Percentiles rank a stretch among this genome's conserved stretches.
These are phyloP conservation scores for Pluteus cervinus DNA, from an alignment of 768 basidiomycete genomes.

Conservation along the genomic window DNA sequence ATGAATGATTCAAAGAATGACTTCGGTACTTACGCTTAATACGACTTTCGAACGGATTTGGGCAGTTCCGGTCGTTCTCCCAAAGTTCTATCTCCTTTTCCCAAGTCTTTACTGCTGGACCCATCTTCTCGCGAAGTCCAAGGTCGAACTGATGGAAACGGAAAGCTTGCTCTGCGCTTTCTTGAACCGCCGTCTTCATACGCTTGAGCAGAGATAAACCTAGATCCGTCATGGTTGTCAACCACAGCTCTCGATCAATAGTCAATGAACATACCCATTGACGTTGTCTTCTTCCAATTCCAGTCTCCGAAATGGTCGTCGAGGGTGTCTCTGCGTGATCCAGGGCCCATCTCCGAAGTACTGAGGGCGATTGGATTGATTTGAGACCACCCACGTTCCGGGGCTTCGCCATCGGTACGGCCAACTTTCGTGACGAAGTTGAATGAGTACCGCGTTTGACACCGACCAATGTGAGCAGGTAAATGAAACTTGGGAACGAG, in stretches of 20 bases:
- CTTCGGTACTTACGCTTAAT: too few species aligned
- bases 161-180: too few species aligned
- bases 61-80: neutral
- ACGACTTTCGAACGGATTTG: neutral
- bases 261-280: too few species aligned
- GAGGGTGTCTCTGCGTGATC: slow-evolving; percentile 18
- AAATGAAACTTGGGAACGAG: slow-evolving; percentile 2
- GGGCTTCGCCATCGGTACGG: slow-evolving; percentile 10
- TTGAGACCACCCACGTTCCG: slow-evolving; percentile 23
- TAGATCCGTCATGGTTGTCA: too few species aligned
- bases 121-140: too few species aligned
- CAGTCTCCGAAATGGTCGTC: slow-evolving; percentile 30
- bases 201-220: slow-evolving; percentile 1
- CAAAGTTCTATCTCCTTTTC: neutral
- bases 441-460: slow-evolving; percentile 11
- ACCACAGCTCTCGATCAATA: too few species aligned
- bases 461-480: neutral
- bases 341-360: slow-evolving; percentile 32
- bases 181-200: slow-evolving; percentile 7
- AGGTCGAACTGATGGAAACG: too few species aligned
- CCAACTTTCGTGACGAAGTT: slow-evolving; percentile 24
- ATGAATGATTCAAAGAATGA: too few species aligned
- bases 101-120: too few species aligned
- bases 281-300: slow-evolving; percentile 31
- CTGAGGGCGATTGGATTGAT: slow-evolving; percentile 24